Conservation (phyloP, 2,329 filamentous ascomycete genomes). For the Epichloe typhina region DNA sequence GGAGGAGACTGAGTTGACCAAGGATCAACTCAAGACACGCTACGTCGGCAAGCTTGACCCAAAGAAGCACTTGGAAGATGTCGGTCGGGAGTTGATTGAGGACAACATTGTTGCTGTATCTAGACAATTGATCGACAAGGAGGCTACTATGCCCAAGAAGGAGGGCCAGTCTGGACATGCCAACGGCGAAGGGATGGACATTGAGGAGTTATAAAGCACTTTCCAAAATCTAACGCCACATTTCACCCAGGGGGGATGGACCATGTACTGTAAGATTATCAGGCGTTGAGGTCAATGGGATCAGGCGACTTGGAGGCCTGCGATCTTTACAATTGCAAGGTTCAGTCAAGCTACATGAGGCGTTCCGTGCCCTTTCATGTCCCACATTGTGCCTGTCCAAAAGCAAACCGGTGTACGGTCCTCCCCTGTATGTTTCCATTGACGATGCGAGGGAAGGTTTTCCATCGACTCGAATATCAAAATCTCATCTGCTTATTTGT, state of each 20-base stretch:
- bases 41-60: constrained; percentile 98
- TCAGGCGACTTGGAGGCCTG: constrained; percentile 10
- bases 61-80: constrained; percentile 97
- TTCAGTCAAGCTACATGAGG: not conserved
- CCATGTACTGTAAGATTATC: constrained; percentile 18
- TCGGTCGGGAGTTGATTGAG: constrained; percentile 92
- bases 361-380: not conserved
- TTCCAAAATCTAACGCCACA: constrained; percentile 5
- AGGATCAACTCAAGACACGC: constrained; percentile 95
- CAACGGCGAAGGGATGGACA: constrained; percentile 55
- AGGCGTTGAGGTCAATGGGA: constrained; percentile 18
- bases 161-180: constrained; percentile 37
- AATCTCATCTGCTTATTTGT: too few species aligned
- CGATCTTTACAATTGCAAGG: not conserved
- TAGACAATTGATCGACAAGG: constrained; percentile 98
- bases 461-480: too few species aligned
- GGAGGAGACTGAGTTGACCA: constrained; percentile 93
- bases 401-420: too few species aligned
- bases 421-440: too few species aligned
- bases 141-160: constrained; percentile 78
- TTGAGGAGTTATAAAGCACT: constrained; percentile 33
- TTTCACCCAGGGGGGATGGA: constrained; percentile 8
- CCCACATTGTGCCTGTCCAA: not conserved
- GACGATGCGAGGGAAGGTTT: too few species aligned
- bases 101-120: constrained; percentile 99